phyloP scores from a whole-genome alignment of 371 early-diverging fungal species.

The Zychaea mexicana region DNA sequence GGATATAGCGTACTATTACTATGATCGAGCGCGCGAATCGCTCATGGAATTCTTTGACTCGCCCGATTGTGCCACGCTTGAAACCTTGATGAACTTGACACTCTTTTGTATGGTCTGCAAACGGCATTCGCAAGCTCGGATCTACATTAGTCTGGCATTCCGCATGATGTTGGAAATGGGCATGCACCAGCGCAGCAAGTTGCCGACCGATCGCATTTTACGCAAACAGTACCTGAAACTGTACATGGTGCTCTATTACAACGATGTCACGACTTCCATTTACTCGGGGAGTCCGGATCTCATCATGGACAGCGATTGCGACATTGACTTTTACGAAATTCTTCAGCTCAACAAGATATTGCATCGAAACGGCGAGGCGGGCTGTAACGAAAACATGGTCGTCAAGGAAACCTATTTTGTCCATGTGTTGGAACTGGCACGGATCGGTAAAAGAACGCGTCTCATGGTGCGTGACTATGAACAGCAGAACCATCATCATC shows the following conservation, averaged over 20 bases:
- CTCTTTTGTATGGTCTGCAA: slow-evolving; percentile 43
- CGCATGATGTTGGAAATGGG: slow-evolving; percentile 44
- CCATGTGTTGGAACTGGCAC: slow-evolving; percentile 32
- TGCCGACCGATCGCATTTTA: slow-evolving; percentile 21
- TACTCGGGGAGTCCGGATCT: slow-evolving; percentile 35
- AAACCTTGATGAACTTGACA: slow-evolving; percentile 42
- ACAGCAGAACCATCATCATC: slow-evolving; percentile 23
- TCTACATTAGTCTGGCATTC: slow-evolving; percentile 38
- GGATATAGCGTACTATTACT: slow-evolving; percentile 42
- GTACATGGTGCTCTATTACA: slow-evolving; percentile 44
- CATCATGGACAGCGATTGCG: slow-evolving; percentile 30
- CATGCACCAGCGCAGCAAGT: slow-evolving; percentile 24
- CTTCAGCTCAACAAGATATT: slow-evolving; percentile 26
- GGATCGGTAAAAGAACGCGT: slow-evolving; percentile 39
- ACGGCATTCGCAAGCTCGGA: slow-evolving; percentile 40
- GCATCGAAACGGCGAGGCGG: slow-evolving; percentile 18
- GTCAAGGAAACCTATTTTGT: slow-evolving; percentile 47
- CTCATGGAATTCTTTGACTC: slow-evolving; percentile 48
- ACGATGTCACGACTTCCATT: slow-evolving; percentile 29
- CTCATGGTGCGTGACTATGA: slow-evolving; percentile 30
- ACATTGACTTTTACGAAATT: slow-evolving; percentile 46
- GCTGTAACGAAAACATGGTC: slow-evolving; percentile 33
- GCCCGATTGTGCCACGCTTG: slow-evolving; percentile 41
- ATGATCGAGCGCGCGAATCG: slow-evolving; percentile 43
- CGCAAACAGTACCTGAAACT: slow-evolving; percentile 36